Percentiles rank a stretch among this genome's conserved stretches.
Conservation (phyloP, 108 stramenopile species). For the Skeletonema menzelii region DNA sequence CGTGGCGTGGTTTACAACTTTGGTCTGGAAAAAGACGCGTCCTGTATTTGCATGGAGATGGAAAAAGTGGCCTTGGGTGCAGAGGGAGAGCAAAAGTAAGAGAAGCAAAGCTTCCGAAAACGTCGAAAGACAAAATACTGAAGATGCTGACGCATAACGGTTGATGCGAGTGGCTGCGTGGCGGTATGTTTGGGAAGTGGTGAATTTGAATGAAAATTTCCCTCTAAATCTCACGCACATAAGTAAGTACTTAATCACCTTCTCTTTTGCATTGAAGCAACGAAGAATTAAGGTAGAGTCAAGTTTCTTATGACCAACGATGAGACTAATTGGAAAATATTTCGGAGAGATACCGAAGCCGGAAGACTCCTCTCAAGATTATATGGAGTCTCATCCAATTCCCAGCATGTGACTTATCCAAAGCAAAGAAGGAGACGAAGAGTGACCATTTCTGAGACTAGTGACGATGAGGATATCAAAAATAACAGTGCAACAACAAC, state of each 20-base stretch:
- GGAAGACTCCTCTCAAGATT: conserved; percentile 29
- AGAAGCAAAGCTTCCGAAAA: neutral
- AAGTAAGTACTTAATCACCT: too few relatives aligned
- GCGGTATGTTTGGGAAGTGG: too few relatives aligned
- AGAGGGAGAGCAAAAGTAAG: neutral
- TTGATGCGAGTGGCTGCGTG: too few relatives aligned
- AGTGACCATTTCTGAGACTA: neutral
- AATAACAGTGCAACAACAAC: neutral
- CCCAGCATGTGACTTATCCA: conserved; percentile 16
- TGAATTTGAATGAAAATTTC: too few relatives aligned
- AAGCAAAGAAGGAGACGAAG: conserved; percentile 16
- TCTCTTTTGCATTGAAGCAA: too few relatives aligned
- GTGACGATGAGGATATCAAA: neutral
- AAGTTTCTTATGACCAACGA: conserved; percentile 3
- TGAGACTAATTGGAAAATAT: conserved; percentile 24
- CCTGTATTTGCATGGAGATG: neutral
- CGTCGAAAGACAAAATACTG: neutral
- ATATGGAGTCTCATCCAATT: conserved; percentile 28
- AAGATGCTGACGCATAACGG: too few relatives aligned
- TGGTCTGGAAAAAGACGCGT: neutral
- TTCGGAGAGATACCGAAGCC: conserved; percentile 36
- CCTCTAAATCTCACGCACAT: too few relatives aligned
- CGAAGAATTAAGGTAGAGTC: too few relatives aligned
- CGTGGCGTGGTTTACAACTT: conserved; percentile 5
- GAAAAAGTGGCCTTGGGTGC: neutral